Evolutionary conservation across 75 land plant species (phyloP), one percentile per base, ranked within the genome.

Genomic region (Pinus tabuliformis): DNA sequence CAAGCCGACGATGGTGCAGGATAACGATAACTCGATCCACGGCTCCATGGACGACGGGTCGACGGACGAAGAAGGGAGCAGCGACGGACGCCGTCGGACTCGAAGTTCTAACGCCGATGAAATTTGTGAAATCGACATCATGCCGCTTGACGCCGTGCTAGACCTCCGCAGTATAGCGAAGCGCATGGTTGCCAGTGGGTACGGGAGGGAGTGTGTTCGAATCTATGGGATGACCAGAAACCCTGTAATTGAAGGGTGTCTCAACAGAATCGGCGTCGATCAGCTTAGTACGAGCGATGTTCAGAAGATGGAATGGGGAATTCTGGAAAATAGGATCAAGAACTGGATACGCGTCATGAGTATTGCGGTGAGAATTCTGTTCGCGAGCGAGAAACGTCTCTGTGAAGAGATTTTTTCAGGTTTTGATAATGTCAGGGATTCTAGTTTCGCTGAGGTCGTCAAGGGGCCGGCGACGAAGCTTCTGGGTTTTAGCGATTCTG

Each of bases 251-350:
- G 92, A 92, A 37, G 95, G 90, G 56, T 81, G 83, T 2, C 62
- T 92, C 13, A 88, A 92, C 70, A 63, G 77, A n/a, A 77, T 91
- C 15, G 95, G 98, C 57, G 82, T 89, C 58, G 92, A 89, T 64
- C 76, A 57, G 36, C 37, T 85, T 76, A 83, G 74, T 24, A 28
- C 77, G 1, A 80, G 75, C 24, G 84, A 84, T 59, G 58, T 91
- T 21, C 88, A 85, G 65, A 89, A 81, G 80, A 74, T 95, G 83
- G 82, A 83, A 7, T 91, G 95, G 95, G 88, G 84, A 26, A 21
- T 59, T 16, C 56, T 89, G 62, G 93, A 91, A 65, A 52, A 37
- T 1, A 89, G 81, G 70, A 93, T 93, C 72, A 83, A 70, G 80
- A 75, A 71, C 49, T 95, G 98, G 98, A 64, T 89, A 5, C 75